Evolutionary conservation across 2,329 filamentous ascomycete species (phyloP).

Genomic region (Sporothrix protearum): DNA sequence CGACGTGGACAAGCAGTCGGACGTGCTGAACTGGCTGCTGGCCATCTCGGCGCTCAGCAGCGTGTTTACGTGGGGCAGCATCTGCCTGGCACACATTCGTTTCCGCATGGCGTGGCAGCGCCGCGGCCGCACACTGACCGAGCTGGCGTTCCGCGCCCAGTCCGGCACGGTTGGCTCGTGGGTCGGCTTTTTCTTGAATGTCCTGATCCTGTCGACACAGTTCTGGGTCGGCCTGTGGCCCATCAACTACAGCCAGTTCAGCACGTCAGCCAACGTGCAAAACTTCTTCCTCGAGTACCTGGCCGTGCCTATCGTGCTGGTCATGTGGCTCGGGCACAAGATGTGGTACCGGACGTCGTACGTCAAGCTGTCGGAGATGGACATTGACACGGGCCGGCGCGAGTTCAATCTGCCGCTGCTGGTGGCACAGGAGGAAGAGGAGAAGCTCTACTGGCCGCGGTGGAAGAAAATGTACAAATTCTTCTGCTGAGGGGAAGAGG

Average conservation of each 20-base stretch:
- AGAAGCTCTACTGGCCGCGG: constrained; percentile 65
- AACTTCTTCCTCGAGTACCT: constrained; percentile 73
- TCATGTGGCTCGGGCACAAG: constrained; percentile 73
- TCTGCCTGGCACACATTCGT: constrained; percentile 87
- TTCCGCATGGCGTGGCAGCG: constrained; percentile 77
- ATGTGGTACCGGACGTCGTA: constrained; percentile 66
- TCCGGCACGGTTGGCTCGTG: constrained; percentile 77
- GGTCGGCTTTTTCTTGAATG: constrained; percentile 72
- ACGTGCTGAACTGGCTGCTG: constrained; percentile 76
- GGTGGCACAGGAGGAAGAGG: constrained; percentile 73
- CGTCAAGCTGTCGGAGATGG: constrained; percentile 70
- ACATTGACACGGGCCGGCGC: constrained; percentile 77
- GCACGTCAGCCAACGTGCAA: constrained; percentile 47
- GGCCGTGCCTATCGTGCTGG: constrained; percentile 63
- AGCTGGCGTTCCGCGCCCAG: constrained; percentile 78
- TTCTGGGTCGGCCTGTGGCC: constrained; percentile 86
- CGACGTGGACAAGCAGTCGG: constrained; percentile 55
- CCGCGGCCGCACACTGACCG: constrained; percentile 65
- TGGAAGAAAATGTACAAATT: constrained; percentile 77
- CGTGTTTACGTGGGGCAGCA: constrained; percentile 77
- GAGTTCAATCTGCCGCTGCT: constrained; percentile 79
- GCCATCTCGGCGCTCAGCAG: constrained; percentile 69
- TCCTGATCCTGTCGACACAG: constrained; percentile 72
- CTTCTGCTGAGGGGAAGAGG: constrained; percentile 59
- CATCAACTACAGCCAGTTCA: constrained; percentile 52